phyloP scores from a whole-genome alignment of 495 filamentous ascomycete species.

The Amphirosellinia nigrospora region DNA sequence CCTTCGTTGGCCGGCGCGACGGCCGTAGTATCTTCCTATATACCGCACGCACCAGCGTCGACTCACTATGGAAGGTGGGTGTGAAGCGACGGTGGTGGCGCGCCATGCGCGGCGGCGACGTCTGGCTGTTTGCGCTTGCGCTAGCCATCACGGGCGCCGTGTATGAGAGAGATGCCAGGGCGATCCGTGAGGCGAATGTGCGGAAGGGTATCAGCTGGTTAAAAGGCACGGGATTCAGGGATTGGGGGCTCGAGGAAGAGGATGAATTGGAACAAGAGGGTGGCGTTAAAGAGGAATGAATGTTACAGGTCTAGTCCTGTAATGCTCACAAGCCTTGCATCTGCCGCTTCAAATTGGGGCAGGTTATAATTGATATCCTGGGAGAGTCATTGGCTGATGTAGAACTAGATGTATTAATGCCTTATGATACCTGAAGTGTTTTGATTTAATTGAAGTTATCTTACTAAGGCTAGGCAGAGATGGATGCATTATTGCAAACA shows the following conservation, averaged over 20 bases:
- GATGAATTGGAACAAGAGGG: conserved; percentile 41
- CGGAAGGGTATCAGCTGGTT: conserved; percentile 77
- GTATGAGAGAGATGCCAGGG: conserved; percentile 72
- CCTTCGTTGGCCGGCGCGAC: conserved; percentile 68
- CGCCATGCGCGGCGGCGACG: conserved; percentile 79
- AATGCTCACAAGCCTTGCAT: neutral
- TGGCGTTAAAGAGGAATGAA: conserved; percentile 28
- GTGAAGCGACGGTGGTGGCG: conserved; percentile 84
- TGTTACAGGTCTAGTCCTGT: neutral
- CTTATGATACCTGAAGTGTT: conserved; percentile 11
- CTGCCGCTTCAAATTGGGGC: neutral
- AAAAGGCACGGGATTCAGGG: conserved; percentile 63
- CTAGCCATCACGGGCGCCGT: conserved; percentile 79
- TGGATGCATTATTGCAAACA: no score
- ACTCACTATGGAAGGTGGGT: conserved; percentile 88
- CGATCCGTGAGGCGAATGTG: conserved; percentile 69
- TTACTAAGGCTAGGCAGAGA: no score
- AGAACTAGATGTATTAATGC: conserved; percentile 14
- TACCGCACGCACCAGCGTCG: conserved; percentile 72
- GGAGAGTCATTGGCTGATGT: neutral
- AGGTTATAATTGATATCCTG: conserved; percentile 15
- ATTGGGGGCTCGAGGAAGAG: conserved; percentile 52
- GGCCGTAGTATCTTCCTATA: conserved; percentile 73
- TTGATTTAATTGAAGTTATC: neutral
- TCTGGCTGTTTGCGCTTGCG: conserved; percentile 77